A percentile compares a stretch with the other conserved stretches of the same genome.
Evolutionary conservation across 208 protist genomes (phyloP).

Genomic region (Leishmania martiniquensis): DNA sequence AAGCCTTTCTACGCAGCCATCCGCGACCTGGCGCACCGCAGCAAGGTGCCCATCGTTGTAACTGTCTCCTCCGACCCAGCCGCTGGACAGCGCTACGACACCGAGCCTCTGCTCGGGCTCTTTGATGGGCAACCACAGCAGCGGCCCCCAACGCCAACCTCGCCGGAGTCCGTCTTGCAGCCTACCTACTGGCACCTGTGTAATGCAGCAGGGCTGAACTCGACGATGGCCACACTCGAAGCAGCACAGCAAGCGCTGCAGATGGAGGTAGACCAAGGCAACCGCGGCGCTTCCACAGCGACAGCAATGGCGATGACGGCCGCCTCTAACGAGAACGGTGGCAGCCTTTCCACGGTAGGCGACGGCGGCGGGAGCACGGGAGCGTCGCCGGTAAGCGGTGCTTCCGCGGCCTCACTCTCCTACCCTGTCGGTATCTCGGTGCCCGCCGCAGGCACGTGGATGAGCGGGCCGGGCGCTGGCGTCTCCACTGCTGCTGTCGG

Average conservation of each 20-base stretch:
- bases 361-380: not conserved
- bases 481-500: not conserved
- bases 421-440: not conserved
- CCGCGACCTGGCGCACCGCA: slow-evolving; percentile 70
- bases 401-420: not conserved
- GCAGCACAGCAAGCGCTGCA: slow-evolving; percentile 25
- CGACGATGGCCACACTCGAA: slow-evolving; percentile 26
- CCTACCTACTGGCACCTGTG: slow-evolving; percentile 26
- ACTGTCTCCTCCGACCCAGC: slow-evolving; percentile 54
- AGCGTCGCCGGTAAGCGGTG: not conserved
- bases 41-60: slow-evolving; percentile 82
- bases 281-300: not conserved
- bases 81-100: slow-evolving; percentile 32
- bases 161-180: not conserved
- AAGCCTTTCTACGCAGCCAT: slow-evolving; percentile 80
- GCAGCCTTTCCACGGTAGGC: not conserved
- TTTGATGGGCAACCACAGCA: not conserved
- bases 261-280: slow-evolving; percentile 5
- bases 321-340: not conserved
- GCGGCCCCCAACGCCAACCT: not conserved
- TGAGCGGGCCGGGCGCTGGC: not conserved
- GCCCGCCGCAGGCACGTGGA: not conserved
- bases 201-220: slow-evolving; percentile 20
- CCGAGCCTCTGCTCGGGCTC: not conserved
- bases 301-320: not conserved